These are phyloP conservation scores for Puccinia horiana DNA, from an alignment of 1,284 basidiomycete genomes.

Conservation along the genomic window DNA sequence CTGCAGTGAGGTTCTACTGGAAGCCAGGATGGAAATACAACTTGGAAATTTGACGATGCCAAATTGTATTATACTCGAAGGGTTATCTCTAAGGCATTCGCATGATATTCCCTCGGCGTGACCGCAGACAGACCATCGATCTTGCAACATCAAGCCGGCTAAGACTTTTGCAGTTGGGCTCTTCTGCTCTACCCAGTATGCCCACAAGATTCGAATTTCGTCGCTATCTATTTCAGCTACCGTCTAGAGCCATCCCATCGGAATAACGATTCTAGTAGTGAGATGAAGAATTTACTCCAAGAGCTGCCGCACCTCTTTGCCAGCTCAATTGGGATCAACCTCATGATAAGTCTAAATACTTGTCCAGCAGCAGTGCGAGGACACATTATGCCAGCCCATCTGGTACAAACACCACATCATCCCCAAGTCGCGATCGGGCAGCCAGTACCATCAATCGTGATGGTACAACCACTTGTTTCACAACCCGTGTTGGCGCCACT, in stretches of 20 bases:
- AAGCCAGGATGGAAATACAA: neutral
- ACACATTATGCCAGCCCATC: neutral
- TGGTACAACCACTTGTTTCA: neutral
- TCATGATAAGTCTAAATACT: neutral
- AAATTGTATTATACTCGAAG: too few relatives aligned
- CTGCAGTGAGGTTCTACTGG: too few relatives aligned
- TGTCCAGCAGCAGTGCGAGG: neutral
- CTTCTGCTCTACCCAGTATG: neutral
- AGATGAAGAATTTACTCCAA: slow-evolving; percentile 3
- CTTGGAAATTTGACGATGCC: neutral
- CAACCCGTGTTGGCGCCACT: neutral
- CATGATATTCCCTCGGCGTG: neutral
- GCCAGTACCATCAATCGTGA: neutral
- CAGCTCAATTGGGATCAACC: neutral
- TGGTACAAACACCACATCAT: neutral
- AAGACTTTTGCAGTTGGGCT: neutral
- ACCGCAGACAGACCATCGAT: neutral
- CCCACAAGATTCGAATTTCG: neutral
- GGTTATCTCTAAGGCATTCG: too few relatives aligned
- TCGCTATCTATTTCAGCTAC: neutral
- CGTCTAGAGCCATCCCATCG: neutral
- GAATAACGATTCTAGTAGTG: too few relatives aligned
- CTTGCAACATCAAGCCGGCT: neutral
- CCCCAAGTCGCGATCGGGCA: neutral
- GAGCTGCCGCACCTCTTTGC: neutral